phyloP scores from a whole-genome alignment of 768 basidiomycete species.

The Mycena belliarum region DNA sequence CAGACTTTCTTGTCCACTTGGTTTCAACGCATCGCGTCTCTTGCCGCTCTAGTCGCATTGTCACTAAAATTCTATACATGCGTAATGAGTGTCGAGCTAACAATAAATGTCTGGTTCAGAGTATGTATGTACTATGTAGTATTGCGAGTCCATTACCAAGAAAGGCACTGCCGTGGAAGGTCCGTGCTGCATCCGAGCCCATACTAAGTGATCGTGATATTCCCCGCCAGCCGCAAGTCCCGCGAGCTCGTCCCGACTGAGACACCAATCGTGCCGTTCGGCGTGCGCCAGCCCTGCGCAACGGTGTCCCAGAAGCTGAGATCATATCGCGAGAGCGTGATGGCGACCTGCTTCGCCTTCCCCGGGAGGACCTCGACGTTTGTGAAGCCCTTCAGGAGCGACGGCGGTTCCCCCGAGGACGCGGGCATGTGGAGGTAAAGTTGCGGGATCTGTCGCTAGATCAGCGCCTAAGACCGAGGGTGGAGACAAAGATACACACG shows the following conservation, averaged over 20 bases:
- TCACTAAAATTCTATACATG: too few relatives aligned
- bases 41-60: too few relatives aligned
- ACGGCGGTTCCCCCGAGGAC: slow-evolving; percentile 69
- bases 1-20: too few relatives aligned
- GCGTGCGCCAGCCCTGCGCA: slow-evolving; percentile 74
- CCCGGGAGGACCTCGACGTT: slow-evolving; percentile 53
- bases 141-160: too few relatives aligned
- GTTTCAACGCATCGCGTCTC: too few relatives aligned
- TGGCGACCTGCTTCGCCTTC: slow-evolving; percentile 44
- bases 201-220: slow-evolving; percentile 23
- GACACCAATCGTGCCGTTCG: slow-evolving; percentile 61
- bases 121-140: too few relatives aligned
- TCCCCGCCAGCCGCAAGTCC: slow-evolving; percentile 54
- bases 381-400: slow-evolving; percentile 69
- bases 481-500: slow-evolving; percentile 34
- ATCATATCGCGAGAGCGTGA: slow-evolving; percentile 69
- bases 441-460: slow-evolving; percentile 66
- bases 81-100: too few relatives aligned
- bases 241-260: slow-evolving; percentile 72
- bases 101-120: too few relatives aligned
- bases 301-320: slow-evolving; percentile 76
- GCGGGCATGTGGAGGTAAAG: slow-evolving; percentile 71
- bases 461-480: too few relatives aligned
- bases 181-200: background rate
- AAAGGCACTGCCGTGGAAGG: too few relatives aligned